Percentiles rank a stretch among this genome's conserved stretches.
phyloP scores from a whole-genome alignment of 306 rosid species.

The Leucaena leucocephala region DNA sequence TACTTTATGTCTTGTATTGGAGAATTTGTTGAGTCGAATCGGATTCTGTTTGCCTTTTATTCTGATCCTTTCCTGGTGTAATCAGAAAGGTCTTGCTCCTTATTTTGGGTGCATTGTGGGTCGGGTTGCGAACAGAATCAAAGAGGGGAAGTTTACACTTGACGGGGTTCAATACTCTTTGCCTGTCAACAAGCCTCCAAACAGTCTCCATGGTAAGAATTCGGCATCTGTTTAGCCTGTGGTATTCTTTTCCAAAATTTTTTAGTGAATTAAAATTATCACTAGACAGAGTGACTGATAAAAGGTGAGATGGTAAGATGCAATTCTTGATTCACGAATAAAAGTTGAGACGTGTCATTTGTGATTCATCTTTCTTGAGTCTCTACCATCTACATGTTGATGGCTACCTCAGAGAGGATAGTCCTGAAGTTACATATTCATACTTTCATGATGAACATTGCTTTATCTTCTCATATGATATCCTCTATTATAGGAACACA shows the following conservation, averaged over 20 bases:
- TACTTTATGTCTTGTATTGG: conserved; percentile 18
- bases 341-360: background rate
- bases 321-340: background rate
- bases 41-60: background rate
- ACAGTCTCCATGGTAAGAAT: conserved; percentile 89
- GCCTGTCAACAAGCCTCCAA: conserved; percentile 86
- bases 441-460: background rate
- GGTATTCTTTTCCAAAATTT: background rate
- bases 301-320: background rate
- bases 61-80: conserved; percentile 25
- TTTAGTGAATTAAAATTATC: conserved; percentile 1
- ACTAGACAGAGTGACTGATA: background rate
- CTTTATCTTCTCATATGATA: background rate
- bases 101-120: conserved; percentile 97
- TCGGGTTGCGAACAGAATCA: conserved; percentile 88
- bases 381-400: background rate
- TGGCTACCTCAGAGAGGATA: background rate
- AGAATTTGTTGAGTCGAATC: background rate
- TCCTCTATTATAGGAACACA: background rate
- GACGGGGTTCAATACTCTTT: conserved; percentile 66
- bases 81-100: conserved; percentile 78
- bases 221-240: conserved; percentile 14
- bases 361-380: background rate
- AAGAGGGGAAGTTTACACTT: conserved; percentile 85
- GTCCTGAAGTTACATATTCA: background rate